phyloP scores from a whole-genome alignment of 805 yeast genomes.

The Yamadazyma scolyti region DNA sequence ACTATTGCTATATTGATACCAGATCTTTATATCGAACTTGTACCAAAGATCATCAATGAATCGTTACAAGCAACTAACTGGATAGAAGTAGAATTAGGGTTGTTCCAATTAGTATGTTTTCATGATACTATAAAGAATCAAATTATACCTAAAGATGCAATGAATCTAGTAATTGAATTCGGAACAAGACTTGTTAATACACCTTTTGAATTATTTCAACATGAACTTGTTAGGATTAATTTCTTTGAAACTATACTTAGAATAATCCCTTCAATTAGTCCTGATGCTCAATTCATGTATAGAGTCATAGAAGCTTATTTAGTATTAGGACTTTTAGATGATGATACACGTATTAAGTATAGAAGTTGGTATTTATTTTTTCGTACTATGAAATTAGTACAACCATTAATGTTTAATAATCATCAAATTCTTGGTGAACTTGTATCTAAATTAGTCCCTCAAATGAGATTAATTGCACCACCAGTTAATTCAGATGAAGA shows the following conservation, averaged over 20 bases:
- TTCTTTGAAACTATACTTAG: conserved; percentile 85
- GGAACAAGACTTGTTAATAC: conserved; percentile 53
- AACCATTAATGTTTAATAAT: conserved; percentile 49
- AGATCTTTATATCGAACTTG: conserved; percentile 55
- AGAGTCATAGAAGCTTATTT: conserved; percentile 75
- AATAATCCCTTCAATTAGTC: conserved; percentile 62
- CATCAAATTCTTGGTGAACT: conserved; percentile 46
- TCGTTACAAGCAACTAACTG: conserved; percentile 47
- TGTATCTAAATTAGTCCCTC: conserved; percentile 45
- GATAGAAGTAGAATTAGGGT: conserved; percentile 83
- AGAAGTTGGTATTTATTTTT: conserved; percentile 90
- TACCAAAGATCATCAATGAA: conserved; percentile 57
- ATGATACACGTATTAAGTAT: conserved; percentile 66
- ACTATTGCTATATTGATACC: conserved; percentile 60
- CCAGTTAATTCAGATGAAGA: conserved; percentile 34
- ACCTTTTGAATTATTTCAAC: conserved; percentile 48
- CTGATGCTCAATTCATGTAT: conserved; percentile 39
- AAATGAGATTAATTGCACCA: no score
- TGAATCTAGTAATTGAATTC: conserved; percentile 57
- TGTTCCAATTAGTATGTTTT: conserved; percentile 74
- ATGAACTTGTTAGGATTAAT: conserved; percentile 76
- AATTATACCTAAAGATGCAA: conserved; percentile 71
- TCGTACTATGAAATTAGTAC: conserved; percentile 74
- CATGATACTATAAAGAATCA: conserved; percentile 80
- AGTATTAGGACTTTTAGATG: conserved; percentile 76